These are phyloP conservation scores for Alopecurus myosuroides DNA, from an alignment of 176 grass and related monocot genomes.

Conservation along the genomic window DNA sequence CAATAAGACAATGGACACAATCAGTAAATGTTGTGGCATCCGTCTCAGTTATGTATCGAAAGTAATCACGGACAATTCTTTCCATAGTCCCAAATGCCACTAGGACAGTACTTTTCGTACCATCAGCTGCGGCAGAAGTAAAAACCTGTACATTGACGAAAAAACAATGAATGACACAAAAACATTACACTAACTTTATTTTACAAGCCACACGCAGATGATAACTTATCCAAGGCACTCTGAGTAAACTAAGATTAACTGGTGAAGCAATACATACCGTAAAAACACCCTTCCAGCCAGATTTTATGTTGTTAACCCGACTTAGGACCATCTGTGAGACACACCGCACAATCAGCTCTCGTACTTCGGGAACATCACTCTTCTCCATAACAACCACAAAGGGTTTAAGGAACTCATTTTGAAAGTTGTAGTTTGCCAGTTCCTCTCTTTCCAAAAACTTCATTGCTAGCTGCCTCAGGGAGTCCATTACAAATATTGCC, in stretches of 20 bases:
- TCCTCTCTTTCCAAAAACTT: slow-evolving; percentile 98
- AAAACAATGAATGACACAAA: slow-evolving; percentile 12
- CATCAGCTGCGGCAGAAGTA: slow-evolving; percentile 67
- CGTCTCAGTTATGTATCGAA: slow-evolving; percentile 96
- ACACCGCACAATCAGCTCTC: slow-evolving; percentile 93
- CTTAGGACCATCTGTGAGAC: slow-evolving; percentile 97
- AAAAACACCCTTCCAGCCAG: slow-evolving; percentile 97
- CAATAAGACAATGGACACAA: slow-evolving; percentile 89
- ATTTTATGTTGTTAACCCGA: slow-evolving; percentile 92
- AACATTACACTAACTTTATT: background rate
- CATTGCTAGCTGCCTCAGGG: slow-evolving; percentile 89
- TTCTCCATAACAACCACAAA: slow-evolving; percentile 93
- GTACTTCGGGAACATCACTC: slow-evolving; percentile 74
- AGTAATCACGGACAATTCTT: slow-evolving; percentile 95
- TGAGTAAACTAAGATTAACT: slow-evolving; percentile 12
- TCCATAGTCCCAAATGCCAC: slow-evolving; percentile 95
- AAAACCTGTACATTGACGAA: slow-evolving; percentile 60
- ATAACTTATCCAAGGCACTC: background rate
- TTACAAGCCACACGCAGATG: background rate
- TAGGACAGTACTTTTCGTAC: slow-evolving; percentile 77
- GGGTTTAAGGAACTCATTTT: slow-evolving; percentile 95
- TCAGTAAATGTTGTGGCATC: slow-evolving; percentile 90
- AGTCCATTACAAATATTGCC: slow-evolving; percentile 98
- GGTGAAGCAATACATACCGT: slow-evolving; percentile 41
- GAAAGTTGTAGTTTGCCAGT: slow-evolving; percentile 94